A percentile compares a stretch with the other conserved stretches of the same genome.
Evolutionary conservation across 2,329 filamentous ascomycete species (phyloP).

Genomic region (Fusarium brevicatenulatum): DNA sequence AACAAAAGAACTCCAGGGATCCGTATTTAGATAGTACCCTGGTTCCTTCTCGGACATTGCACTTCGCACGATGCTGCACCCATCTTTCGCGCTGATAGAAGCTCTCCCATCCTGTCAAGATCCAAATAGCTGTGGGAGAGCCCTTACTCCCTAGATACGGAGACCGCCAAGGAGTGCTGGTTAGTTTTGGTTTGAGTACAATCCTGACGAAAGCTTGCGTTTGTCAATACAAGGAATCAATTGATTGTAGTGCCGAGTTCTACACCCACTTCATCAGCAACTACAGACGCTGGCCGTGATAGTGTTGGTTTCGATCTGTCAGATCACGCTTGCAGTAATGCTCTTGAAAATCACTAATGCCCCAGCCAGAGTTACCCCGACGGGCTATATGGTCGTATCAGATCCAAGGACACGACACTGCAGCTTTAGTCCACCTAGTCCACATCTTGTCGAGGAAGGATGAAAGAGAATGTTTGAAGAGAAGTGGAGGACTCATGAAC

Average conservation of each 20-base stretch:
- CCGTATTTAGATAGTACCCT: constrained; percentile 16
- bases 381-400: neutral
- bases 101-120: constrained; percentile 26
- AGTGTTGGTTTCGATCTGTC: constrained; percentile 33
- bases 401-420: neutral
- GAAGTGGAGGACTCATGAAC: constrained; percentile 15
- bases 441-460: neutral
- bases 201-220: neutral
- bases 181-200: constrained; percentile 24
- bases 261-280: constrained; percentile 2
- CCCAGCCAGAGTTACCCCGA: neutral
- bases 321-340: constrained; percentile 28
- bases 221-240: neutral
- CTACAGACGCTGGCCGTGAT: constrained; percentile 16
- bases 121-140: neutral
- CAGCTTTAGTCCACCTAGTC: neutral
- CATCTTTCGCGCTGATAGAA: constrained; percentile 19
- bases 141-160: constrained; percentile 20
- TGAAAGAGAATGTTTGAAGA: constrained; percentile 5
- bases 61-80: constrained; percentile 19
- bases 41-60: constrained; percentile 1
- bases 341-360: neutral
- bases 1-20: constrained; percentile 13
- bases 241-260: neutral
- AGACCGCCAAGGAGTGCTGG: constrained; percentile 29